phyloP scores from a whole-genome alignment of 2,329 filamentous ascomycete species.

The Penicillium sp. region DNA sequence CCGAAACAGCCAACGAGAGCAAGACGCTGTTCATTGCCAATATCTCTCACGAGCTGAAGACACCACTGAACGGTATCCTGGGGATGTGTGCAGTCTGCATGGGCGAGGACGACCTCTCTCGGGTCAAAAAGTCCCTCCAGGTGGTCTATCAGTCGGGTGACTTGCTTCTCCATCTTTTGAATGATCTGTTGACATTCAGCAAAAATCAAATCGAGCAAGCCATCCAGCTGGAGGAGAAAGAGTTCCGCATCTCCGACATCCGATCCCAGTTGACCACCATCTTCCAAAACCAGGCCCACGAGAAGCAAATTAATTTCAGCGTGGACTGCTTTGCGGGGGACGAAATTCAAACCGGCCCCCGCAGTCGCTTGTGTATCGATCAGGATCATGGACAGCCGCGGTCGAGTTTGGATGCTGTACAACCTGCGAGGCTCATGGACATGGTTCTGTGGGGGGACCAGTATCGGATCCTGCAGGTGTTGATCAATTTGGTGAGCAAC shows the following conservation, averaged over 20 bases:
- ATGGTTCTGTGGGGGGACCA: constrained; percentile 94
- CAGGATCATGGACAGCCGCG: constrained; percentile 30
- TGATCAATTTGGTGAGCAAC: constrained; percentile 81
- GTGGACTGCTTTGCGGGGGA: constrained; percentile 69
- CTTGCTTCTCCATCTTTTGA: constrained; percentile 80
- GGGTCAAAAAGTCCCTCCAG: constrained; percentile 81
- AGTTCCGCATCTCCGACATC: constrained; percentile 84
- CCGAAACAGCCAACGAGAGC: constrained; percentile 93
- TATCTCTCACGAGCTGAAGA: constrained; percentile 81
- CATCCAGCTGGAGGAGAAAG: constrained; percentile 79
- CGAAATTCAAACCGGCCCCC: constrained; percentile 43
- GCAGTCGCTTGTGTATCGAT: constrained; percentile 25
- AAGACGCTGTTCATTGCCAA: constrained; percentile 98
- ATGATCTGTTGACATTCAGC: constrained; percentile 89
- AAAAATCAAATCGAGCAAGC: constrained; percentile 94
- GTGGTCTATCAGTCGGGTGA: constrained; percentile 90
- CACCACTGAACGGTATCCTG: constrained; percentile 87
- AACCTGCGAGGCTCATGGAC: constrained; percentile 74
- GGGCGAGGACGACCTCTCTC: constrained; percentile 80
- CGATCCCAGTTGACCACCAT: constrained; percentile 82
- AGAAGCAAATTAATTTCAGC: constrained; percentile 74
- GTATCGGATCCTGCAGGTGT: constrained; percentile 87
- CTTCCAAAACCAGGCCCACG: constrained; percentile 86
- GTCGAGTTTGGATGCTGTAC: constrained; percentile 68
- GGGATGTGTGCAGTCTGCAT: constrained; percentile 93